These are phyloP conservation scores for Hamamelis virginiana DNA, from an alignment of 164 flowering plant species.

Conservation along the genomic window DNA sequence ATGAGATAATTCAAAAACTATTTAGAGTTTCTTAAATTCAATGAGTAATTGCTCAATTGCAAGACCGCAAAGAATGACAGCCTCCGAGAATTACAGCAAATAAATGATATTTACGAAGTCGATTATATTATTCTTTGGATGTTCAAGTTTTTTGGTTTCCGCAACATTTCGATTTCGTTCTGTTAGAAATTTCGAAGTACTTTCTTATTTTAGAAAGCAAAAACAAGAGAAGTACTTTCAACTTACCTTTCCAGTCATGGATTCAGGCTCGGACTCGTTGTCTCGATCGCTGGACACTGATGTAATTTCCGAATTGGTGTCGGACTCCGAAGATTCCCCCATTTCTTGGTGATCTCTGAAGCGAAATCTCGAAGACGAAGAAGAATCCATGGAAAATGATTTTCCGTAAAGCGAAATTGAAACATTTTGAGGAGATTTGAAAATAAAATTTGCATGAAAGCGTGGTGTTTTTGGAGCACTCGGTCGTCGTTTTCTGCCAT, in stretches of 20 bases:
- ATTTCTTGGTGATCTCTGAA: constrained; percentile 44
- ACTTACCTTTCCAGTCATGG: constrained; percentile 67
- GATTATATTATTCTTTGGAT: too few species aligned
- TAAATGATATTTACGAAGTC: too few species aligned
- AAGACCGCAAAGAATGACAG: too few species aligned
- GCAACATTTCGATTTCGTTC: background rate
- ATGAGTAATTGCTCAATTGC: too few species aligned
- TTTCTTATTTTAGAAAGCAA: too few species aligned
- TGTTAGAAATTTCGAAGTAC: too few species aligned
- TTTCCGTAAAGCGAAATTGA: background rate
- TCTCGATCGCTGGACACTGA: constrained; percentile 26
- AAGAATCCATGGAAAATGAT: constrained; percentile 27
- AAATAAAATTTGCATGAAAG: background rate
- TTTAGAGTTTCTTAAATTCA: too few species aligned
- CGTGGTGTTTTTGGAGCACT: background rate
- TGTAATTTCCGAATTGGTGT: constrained; percentile 24
- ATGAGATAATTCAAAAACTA: too few species aligned
- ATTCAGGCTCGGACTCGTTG: constrained; percentile 39
- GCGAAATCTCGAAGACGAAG: constrained; percentile 39
- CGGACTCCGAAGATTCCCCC: constrained; percentile 28
- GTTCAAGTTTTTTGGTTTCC: too few species aligned
- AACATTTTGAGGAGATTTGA: background rate
- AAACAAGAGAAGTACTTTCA: background rate
- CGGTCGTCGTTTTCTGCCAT: constrained; percentile 16
- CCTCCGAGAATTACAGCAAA: too few species aligned